Evolutionary conservation across 208 protist species (phyloP), one percentile per base, ranked within the genome.

Genomic region (Leptomonas seymouri): DNA sequence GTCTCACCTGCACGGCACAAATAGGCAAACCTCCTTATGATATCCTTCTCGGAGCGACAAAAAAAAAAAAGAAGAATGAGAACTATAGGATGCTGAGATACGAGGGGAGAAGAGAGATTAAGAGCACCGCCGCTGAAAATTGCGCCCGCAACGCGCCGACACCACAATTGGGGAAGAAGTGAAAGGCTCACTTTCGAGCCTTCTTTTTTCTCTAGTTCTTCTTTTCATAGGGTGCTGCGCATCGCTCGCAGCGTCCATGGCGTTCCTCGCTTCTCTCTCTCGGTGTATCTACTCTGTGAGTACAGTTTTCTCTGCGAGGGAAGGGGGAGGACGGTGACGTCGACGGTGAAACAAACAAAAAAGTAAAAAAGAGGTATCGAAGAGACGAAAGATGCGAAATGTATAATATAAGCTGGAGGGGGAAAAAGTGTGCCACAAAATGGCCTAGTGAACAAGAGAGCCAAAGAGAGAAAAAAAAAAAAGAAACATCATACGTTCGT

Each of bases 311-410:
- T n/a, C n/a, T n/a, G n/a, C n/a, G n/a, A n/a, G n/a, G n/a, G n/a
- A n/a, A n/a, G n/a, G n/a, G n/a, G n/a, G n/a, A n/a, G n/a, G n/a
- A n/a, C n/a, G n/a, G n/a, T n/a, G n/a, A n/a, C n/a, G n/a, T n/a
- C n/a, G n/a, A n/a, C 21, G 25, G 34, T 50, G 58, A 39, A 21
- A 64, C 53, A 6, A n/a, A 69, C 25, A 59, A 51, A 44, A 9
- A 51, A 51, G 14, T 51, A 44, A 51, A 53, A 67, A 49, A 42
- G 49, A 53, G 63, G 31, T 31, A 73, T 39, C 51, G 34, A 20
- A 14, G 12, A 34, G 54, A 56, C 41, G 50, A 25, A 56, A 61
- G 1, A 44, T 59, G 46, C n/a, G 53, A 45, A 76, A 63, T 30
- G 18, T 2, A 44, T 12, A 74, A 14, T 27, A 34, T 28, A 51